phyloP scores from a whole-genome alignment of 441 rosid genomes.

The Caryocar brasiliense region DNA sequence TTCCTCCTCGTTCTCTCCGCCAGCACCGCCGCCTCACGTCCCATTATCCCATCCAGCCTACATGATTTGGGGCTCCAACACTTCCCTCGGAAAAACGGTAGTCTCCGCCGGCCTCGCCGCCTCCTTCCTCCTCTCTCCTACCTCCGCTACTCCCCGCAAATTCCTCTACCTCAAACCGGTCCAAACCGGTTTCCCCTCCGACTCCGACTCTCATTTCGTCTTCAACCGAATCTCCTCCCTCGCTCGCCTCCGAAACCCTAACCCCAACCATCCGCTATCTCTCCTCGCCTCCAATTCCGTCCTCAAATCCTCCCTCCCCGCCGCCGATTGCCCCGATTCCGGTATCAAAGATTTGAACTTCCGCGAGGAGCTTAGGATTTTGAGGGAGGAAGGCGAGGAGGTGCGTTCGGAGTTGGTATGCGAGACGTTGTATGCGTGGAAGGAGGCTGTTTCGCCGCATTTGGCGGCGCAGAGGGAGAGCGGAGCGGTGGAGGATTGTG shows the following conservation, averaged over 20 bases:
- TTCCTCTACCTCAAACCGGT: slow-evolving; percentile 72
- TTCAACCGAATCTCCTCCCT: slow-evolving; percentile 55
- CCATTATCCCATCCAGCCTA: slow-evolving; percentile 69
- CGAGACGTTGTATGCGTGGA: slow-evolving; percentile 75
- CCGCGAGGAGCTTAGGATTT: slow-evolving; percentile 27
- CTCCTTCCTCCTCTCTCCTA: slow-evolving; percentile 54
- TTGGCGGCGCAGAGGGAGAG: slow-evolving; percentile 76
- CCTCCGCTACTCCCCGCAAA: slow-evolving; percentile 17
- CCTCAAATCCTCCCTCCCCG: slow-evolving; percentile 45
- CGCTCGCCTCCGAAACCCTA: slow-evolving; percentile 30
- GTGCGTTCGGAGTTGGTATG: slow-evolving; percentile 40
- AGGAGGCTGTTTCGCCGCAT: slow-evolving; percentile 87
- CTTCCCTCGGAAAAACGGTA: slow-evolving; percentile 89
- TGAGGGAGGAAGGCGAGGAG: slow-evolving; percentile 14
- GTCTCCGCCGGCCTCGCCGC: slow-evolving; percentile 84
- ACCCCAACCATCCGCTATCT: too few species aligned
- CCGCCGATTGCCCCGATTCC: slow-evolving; percentile 25
- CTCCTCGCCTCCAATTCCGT: slow-evolving; percentile 43
- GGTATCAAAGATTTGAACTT: slow-evolving; percentile 45
- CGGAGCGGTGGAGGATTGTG: slow-evolving; percentile 37
- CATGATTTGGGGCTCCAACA: slow-evolving; percentile 78
- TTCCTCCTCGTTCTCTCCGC: slow-evolving; percentile 16
- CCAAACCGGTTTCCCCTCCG: slow-evolving; percentile 86
- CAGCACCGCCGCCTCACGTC: slow-evolving; percentile 15
- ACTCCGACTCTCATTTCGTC: slow-evolving; percentile 76